Conservation (phyloP, 2,329 filamentous ascomycete genomes). For the Ceratocystis harringtonii region DNA sequence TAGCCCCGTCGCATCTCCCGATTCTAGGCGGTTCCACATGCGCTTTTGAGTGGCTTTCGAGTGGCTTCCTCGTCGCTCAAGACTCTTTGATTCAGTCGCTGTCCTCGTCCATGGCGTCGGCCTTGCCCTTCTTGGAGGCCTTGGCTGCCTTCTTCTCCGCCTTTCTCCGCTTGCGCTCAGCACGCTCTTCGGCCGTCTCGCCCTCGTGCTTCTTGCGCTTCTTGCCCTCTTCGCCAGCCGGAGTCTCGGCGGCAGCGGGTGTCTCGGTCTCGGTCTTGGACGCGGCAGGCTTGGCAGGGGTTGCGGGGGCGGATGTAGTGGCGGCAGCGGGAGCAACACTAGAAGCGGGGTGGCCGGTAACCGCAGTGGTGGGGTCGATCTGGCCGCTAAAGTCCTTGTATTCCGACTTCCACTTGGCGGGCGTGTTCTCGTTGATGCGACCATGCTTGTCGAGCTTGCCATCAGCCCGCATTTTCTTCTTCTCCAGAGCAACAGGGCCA, state of each 20-base stretch:
- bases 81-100: conserved; percentile 30
- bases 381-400: conserved; percentile 74
- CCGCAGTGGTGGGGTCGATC: conserved; percentile 32
- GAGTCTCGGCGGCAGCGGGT: conserved; percentile 28
- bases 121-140: conserved; percentile 39
- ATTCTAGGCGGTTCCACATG: background rate
- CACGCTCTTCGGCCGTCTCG: conserved; percentile 55
- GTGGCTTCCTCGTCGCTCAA: background rate
- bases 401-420: conserved; percentile 77
- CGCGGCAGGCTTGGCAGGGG: conserved; percentile 20
- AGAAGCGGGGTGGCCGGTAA: conserved; percentile 30
- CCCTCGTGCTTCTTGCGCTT: conserved; percentile 72
- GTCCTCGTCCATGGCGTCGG: conserved; percentile 36
- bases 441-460: conserved; percentile 98
- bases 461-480: conserved; percentile 99
- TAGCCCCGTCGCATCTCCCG: too few species aligned
- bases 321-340: conserved; percentile 30
- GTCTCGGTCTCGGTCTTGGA: conserved; percentile 27
- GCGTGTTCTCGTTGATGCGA: conserved; percentile 79
- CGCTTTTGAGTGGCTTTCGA: background rate
- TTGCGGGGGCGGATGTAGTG: conserved; percentile 20
- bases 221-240: conserved; percentile 42
- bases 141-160: conserved; percentile 46
- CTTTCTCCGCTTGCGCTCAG: conserved; percentile 44
- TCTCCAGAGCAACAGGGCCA: conserved; percentile 82